Conservation (phyloP, 495 filamentous ascomycete species). For the Xylaria sp. region DNA sequence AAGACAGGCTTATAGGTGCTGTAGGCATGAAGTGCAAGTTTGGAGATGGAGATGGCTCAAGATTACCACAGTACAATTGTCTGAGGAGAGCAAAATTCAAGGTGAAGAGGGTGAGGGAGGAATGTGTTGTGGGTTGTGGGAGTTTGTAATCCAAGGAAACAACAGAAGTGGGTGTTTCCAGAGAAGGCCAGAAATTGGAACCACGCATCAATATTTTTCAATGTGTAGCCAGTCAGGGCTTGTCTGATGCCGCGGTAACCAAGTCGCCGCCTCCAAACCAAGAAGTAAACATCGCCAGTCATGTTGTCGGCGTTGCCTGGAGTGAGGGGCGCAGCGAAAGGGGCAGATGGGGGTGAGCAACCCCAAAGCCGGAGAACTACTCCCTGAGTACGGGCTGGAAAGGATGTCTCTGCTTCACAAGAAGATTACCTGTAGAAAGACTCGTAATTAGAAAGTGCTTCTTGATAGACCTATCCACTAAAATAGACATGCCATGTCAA, state of each 20-base stretch:
- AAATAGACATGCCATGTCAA: neutral
- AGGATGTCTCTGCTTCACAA: neutral
- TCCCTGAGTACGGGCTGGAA: neutral
- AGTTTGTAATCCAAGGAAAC: neutral
- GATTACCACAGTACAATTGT: neutral
- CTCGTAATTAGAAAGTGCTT: neutral
- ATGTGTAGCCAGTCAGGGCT: constrained; percentile 4
- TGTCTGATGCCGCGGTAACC: neutral
- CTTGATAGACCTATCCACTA: neutral
- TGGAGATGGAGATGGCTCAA: neutral
- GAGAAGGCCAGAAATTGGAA: neutral
- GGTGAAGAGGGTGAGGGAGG: neutral
- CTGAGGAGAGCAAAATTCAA: constrained; percentile 13
- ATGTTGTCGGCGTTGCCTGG: constrained; percentile 13
- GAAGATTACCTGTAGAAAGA: neutral
- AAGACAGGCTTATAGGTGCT: neutral
- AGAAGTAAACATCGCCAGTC: constrained; percentile 7
- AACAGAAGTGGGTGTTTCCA: constrained; percentile 4
- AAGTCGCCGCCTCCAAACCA: neutral
- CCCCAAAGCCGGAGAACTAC: neutral
- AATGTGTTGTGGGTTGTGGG: constrained; percentile 9
- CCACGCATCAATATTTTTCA: constrained; percentile 8
- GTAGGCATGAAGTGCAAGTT: neutral
- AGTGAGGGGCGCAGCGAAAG: neutral
- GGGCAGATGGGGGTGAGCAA: neutral